Conservation (phyloP, 768 basidiomycete genomes). For the Inosperma sp. region DNA sequence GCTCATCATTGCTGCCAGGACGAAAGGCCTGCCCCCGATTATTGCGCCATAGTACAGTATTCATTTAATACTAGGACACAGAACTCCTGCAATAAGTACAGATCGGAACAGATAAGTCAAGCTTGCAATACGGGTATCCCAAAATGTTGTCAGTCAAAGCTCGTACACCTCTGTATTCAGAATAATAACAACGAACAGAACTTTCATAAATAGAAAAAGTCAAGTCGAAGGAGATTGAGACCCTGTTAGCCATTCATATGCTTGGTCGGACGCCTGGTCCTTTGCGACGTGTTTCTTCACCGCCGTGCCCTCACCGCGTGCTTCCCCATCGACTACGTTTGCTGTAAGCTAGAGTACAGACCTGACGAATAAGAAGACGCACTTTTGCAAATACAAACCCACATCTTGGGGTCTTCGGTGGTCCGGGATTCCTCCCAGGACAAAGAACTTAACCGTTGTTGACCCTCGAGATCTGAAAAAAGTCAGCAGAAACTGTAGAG, state of each 20-base stretch:
- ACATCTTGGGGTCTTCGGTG: conserved; percentile 43
- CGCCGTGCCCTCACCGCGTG: conserved; percentile 47
- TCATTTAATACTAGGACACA: too few species aligned
- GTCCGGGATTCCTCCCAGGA: conserved; percentile 49
- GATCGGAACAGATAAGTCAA: too few species aligned
- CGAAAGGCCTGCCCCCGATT: too few species aligned
- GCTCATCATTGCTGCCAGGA: too few species aligned
- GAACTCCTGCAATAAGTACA: too few species aligned
- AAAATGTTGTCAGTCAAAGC: too few species aligned
- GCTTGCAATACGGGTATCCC: too few species aligned
- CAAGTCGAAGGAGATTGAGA: neutral
- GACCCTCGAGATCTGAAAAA: conserved; percentile 50
- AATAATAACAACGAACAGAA: neutral
- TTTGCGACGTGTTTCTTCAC: conserved; percentile 48
- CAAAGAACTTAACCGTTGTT: conserved; percentile 37
- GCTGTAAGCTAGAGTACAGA: conserved; percentile 10
- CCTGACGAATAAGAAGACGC: conserved; percentile 12
- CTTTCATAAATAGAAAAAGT: neutral
- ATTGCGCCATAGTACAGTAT: too few species aligned
- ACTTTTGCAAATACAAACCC: conserved; percentile 63
- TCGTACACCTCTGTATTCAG: too few species aligned
- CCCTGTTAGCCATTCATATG: conserved; percentile 34
- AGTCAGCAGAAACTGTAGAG: conserved; percentile 7
- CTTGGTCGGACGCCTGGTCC: conserved; percentile 43
- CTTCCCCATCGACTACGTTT: conserved; percentile 45